phyloP scores from a whole-genome alignment of 495 filamentous ascomycete genomes.

The Chlorociboria aeruginascens region DNA sequence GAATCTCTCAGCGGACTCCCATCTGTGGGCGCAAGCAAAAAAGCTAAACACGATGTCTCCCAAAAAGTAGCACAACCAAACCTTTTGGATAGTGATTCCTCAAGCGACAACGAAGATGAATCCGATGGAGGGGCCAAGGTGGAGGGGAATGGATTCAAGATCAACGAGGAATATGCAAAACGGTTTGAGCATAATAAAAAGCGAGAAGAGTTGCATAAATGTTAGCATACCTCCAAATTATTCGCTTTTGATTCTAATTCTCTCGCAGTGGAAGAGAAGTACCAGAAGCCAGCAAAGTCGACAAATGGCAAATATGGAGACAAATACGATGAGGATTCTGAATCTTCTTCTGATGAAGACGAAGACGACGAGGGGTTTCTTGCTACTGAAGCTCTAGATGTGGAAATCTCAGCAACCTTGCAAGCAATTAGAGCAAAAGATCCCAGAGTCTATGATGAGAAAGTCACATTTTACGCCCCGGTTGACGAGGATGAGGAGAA shows the following conservation, averaged over 20 bases:
- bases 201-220: slow-evolving; percentile 71
- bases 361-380: slow-evolving; percentile 87
- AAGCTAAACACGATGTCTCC: slow-evolving; percentile 11
- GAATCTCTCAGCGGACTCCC: slow-evolving; percentile 7
- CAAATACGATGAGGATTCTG: slow-evolving; percentile 35
- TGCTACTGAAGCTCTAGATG: slow-evolving; percentile 68
- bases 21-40: slow-evolving; percentile 11
- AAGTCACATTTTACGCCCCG: slow-evolving; percentile 60
- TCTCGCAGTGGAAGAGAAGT: slow-evolving; percentile 70
- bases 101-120: slow-evolving; percentile 37
- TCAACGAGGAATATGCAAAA: slow-evolving; percentile 84
- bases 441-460: slow-evolving; percentile 75
- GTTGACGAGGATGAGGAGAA: slow-evolving; percentile 38
- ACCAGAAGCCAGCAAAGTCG: slow-evolving; percentile 28
- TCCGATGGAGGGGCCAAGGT: slow-evolving; percentile 40
- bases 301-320: slow-evolving; percentile 25
- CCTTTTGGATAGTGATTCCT: slow-evolving; percentile 23
- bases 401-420: slow-evolving; percentile 74
- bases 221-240: slow-evolving; percentile 35
- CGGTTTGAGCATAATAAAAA: slow-evolving; percentile 96
- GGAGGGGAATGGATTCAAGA: slow-evolving; percentile 47
- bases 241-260: slow-evolving; percentile 2
- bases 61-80: slow-evolving; percentile 1
- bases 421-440: slow-evolving; percentile 82
- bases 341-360: slow-evolving; percentile 55